Percentiles rank a stretch among this genome's conserved stretches.
phyloP scores from a whole-genome alignment of 2,329 filamentous ascomycete species.

The Microcyclospora pomicola region DNA sequence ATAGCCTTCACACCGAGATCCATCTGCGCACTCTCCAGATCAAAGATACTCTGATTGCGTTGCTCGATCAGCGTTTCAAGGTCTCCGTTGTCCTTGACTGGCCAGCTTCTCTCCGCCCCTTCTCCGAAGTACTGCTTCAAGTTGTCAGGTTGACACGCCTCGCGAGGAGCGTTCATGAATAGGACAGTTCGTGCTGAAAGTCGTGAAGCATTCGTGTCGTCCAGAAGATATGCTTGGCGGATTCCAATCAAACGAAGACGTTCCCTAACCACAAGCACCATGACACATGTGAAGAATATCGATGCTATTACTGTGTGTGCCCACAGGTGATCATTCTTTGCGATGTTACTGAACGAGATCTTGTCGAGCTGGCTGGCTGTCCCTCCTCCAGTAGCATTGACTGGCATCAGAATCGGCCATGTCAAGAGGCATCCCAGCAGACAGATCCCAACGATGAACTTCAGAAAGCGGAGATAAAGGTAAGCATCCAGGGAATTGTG shows the following conservation, averaged over 20 bases:
- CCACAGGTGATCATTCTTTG: slow-evolving; percentile 28
- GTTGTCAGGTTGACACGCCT: slow-evolving; percentile 17
- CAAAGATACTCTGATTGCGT: slow-evolving; percentile 28
- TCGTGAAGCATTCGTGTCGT: slow-evolving; percentile 29
- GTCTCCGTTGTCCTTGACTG: slow-evolving; percentile 32
- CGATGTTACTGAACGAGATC: slow-evolving; percentile 28
- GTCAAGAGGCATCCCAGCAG: slow-evolving; percentile 30
- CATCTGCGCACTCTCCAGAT: slow-evolving; percentile 32
- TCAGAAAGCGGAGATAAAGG: slow-evolving; percentile 35
- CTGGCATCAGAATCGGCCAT: slow-evolving; percentile 34
- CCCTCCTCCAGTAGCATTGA: slow-evolving; percentile 30
- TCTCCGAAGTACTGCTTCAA: slow-evolving; percentile 24
- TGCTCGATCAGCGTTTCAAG: slow-evolving; percentile 31
- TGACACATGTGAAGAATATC: slow-evolving; percentile 28
- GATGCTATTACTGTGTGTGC: slow-evolving; percentile 31
- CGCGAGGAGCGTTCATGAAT: slow-evolving; percentile 31
- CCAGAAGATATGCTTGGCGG: slow-evolving; percentile 34
- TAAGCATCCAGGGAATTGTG: slow-evolving; percentile 37
- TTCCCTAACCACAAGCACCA: slow-evolving; percentile 32
- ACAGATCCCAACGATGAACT: slow-evolving; percentile 29
- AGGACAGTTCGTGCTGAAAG: slow-evolving; percentile 35
- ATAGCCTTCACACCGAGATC: slow-evolving; percentile 27
- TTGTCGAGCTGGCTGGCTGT: slow-evolving; percentile 19
- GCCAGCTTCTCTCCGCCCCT: slow-evolving; percentile 28
- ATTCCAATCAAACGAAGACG: slow-evolving; percentile 35